phyloP scores from a whole-genome alignment of 257 asterid genomes.

The Solanum microdontum region DNA sequence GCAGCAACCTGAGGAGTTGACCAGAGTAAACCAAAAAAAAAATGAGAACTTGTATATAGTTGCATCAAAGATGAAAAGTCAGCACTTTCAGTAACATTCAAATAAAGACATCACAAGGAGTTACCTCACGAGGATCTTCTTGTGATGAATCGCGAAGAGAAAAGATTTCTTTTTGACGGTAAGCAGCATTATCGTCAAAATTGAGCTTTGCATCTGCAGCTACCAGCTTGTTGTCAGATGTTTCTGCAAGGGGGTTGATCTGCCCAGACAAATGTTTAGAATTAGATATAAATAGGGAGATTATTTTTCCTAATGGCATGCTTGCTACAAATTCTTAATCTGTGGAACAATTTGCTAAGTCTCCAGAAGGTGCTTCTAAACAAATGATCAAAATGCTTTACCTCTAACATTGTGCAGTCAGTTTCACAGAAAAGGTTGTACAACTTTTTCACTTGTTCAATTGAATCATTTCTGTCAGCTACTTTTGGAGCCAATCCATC shows the following conservation, averaged over 20 bases:
- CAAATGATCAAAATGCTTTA: conserved; percentile 16
- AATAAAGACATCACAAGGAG: neutral
- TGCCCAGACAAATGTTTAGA: conserved; percentile 13
- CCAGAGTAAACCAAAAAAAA: neutral
- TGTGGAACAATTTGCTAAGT: neutral
- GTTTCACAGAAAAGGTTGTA: conserved; percentile 86
- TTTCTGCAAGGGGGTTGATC: conserved; percentile 97
- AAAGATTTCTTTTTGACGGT: conserved; percentile 79
- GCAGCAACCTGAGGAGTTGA: conserved; percentile 64
- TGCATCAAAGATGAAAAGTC: neutral
- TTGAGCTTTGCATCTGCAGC: conserved; percentile 99
- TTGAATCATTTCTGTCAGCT: conserved; percentile 78
- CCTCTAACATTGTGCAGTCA: conserved; percentile 96
- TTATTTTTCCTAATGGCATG: neutral
- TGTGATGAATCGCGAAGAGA: conserved; percentile 86
- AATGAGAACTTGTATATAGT: neutral
- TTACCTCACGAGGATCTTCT: conserved; percentile 98
- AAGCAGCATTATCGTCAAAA: conserved; percentile 96
- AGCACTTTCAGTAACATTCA: neutral
- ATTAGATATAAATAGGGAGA: neutral
- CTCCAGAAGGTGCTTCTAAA: neutral
- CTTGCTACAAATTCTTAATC: neutral
- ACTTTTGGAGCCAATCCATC: conserved; percentile 88
- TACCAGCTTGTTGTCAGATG: conserved; percentile 76
- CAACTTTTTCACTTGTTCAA: conserved; percentile 96